Evolutionary conservation across 441 rosid species (phyloP).

Genomic region (Eutrema salsugineum): DNA sequence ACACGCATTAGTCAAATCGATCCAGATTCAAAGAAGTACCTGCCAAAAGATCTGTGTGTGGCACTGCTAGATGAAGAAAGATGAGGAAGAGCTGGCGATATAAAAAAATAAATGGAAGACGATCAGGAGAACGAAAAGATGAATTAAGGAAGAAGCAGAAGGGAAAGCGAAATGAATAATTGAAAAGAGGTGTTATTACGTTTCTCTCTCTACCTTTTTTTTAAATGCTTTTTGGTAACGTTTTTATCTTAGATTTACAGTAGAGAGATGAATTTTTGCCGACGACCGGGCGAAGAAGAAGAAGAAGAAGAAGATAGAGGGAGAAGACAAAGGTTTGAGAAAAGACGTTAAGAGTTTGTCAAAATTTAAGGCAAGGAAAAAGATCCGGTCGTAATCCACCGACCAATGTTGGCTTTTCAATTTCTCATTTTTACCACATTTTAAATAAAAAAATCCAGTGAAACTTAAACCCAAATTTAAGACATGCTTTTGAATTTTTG

Average conservation of each 20-base stretch:
- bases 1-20: slow-evolving; percentile 10
- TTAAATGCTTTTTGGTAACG: neutral
- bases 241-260: neutral
- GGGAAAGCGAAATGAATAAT: slow-evolving; percentile 16
- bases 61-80: neutral
- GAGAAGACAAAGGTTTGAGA: slow-evolving; percentile 18
- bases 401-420: slow-evolving; percentile 24
- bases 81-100: neutral
- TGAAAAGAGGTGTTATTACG: slow-evolving; percentile 15
- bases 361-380: slow-evolving; percentile 17
- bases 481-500: neutral
- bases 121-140: neutral
- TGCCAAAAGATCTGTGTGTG: slow-evolving; percentile 1
- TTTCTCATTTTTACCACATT: neutral
- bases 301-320: neutral
- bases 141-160: neutral
- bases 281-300: slow-evolving; percentile 12
- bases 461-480: neutral
- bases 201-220: slow-evolving; percentile 11
- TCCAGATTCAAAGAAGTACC: slow-evolving; percentile 8
- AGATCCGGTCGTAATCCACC: slow-evolving; percentile 26
- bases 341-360: slow-evolving; percentile 11
- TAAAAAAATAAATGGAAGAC: neutral
- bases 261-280: slow-evolving; percentile 6
- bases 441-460: neutral